A percentile compares a stretch with the other conserved stretches of the same genome.
These are phyloP conservation scores for Gossypium arboreum DNA, from an alignment of 345 rosid genomes.

Conservation along the genomic window DNA sequence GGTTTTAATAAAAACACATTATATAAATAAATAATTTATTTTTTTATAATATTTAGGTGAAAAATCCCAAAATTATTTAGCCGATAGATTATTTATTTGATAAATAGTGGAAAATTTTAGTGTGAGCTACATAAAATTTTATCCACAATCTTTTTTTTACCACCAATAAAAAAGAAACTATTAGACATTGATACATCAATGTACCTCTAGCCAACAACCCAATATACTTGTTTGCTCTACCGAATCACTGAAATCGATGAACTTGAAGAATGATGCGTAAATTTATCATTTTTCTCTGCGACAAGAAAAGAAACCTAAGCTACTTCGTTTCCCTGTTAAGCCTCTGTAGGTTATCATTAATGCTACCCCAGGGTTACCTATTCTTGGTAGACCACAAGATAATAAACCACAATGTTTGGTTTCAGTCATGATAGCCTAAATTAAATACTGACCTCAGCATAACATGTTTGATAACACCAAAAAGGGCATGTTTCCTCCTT, in stretches of 20 bases:
- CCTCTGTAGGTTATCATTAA: conserved; percentile 86
- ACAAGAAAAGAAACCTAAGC: not conserved
- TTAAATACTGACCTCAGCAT: not conserved
- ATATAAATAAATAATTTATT: too few species aligned
- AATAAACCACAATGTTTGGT: not conserved
- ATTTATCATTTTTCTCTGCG: not conserved
- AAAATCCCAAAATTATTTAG: too few species aligned
- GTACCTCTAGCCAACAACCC: not conserved
- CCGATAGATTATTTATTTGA: not conserved
- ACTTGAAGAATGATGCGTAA: not conserved
- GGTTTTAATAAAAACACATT: too few species aligned
- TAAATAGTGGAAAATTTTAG: not conserved
- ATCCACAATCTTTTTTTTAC: not conserved
- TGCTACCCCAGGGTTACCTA: conserved; percentile 60
- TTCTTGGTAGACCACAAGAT: conserved; percentile 46
- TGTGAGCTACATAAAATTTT: not conserved
- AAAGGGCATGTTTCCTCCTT: not conserved
- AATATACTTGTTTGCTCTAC: not conserved
- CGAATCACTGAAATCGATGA: not conserved
- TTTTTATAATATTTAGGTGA: too few species aligned
- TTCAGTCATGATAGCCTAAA: not conserved
- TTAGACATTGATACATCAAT: not conserved
- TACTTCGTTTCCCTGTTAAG: conserved; percentile 64
- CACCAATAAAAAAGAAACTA: not conserved
- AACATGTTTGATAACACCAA: too few species aligned